Evolutionary conservation across 495 filamentous ascomycete species (phyloP).

Genomic region (Pyrenula massariospora): DNA sequence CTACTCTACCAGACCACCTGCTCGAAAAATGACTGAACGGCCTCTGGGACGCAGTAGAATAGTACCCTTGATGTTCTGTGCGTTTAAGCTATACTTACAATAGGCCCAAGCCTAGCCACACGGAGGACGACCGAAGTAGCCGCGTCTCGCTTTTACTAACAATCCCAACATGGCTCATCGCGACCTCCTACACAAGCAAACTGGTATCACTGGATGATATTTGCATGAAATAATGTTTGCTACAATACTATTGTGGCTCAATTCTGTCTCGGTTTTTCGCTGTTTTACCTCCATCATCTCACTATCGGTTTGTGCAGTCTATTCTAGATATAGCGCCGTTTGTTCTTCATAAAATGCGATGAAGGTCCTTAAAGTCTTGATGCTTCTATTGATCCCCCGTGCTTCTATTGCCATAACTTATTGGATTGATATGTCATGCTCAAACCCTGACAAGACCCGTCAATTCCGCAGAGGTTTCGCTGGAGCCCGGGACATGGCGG

Average conservation of each 20-base stretch:
- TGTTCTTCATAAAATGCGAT: background rate
- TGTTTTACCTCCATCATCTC: background rate
- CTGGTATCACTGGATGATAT: background rate
- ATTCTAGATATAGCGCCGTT: background rate
- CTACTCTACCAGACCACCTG: too few species aligned
- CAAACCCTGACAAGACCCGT: background rate
- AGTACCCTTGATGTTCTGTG: too few species aligned
- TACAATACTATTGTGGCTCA: background rate
- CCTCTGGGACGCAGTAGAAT: too few species aligned
- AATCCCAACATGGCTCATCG: background rate
- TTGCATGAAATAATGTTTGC: background rate
- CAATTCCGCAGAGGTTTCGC: background rate
- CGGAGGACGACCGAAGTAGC: too few species aligned
- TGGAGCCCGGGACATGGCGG: background rate
- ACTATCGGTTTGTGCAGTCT: background rate
- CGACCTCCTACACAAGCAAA: too few species aligned
- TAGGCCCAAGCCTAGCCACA: too few species aligned
- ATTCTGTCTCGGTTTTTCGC: background rate
- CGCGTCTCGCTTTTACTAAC: background rate
- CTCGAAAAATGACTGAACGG: too few species aligned
- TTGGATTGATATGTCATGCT: background rate
- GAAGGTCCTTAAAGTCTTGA: background rate
- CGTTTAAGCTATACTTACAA: too few species aligned
- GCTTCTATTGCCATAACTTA: background rate
- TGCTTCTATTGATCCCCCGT: background rate